A percentile compares a stretch with the other conserved stretches of the same genome.
Conservation (phyloP, 2,329 filamentous ascomycete genomes). For the Xylaria sp. region DNA sequence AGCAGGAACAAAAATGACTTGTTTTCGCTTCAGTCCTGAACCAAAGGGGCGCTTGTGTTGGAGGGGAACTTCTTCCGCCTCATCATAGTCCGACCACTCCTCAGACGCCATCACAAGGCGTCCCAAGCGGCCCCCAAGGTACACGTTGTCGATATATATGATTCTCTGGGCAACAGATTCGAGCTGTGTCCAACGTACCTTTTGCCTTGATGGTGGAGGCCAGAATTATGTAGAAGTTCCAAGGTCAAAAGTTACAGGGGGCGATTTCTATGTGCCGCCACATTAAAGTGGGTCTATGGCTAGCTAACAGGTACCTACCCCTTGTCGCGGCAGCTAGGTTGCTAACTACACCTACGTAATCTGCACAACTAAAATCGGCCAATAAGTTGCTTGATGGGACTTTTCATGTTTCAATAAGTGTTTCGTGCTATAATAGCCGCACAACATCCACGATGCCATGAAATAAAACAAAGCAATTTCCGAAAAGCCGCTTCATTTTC, state of each 20-base stretch:
- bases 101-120: constrained; percentile 39
- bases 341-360: constrained; percentile 1
- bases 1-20: constrained; percentile 68
- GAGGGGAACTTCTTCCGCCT: constrained; percentile 59
- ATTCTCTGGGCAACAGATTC: not conserved
- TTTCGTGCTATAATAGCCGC: not conserved
- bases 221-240: not conserved
- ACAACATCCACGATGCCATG: constrained; percentile 22
- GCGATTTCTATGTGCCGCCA: constrained; percentile 12
- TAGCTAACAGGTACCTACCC: too few relatives aligned
- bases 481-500: not conserved
- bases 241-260: not conserved
- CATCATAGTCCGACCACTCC: constrained; percentile 46
- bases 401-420: constrained; percentile 4
- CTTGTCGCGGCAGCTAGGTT: too few relatives aligned
- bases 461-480: not conserved
- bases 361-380: not conserved
- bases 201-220: not conserved
- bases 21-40: constrained; percentile 64
- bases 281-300: too few relatives aligned
- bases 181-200: not conserved
- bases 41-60: constrained; percentile 67
- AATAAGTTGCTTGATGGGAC: not conserved
- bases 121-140: not conserved
- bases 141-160: not conserved